Evolutionary conservation across 1,139 yeast species (phyloP).

Genomic region (Candida sp.): DNA sequence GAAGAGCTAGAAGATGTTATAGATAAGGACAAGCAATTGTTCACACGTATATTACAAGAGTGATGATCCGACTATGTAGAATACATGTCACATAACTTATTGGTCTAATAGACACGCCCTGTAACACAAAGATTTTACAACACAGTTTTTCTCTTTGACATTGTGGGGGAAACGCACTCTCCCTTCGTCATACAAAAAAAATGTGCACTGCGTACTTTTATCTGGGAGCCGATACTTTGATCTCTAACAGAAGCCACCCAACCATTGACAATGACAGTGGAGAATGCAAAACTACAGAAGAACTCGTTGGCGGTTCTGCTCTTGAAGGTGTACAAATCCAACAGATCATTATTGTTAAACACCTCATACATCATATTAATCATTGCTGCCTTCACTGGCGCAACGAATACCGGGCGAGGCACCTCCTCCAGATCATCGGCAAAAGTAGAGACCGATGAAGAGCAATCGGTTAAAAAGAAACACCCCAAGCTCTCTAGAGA

Average conservation of each 20-base stretch:
- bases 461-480: constrained; percentile 19
- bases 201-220: not conserved
- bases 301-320: constrained; percentile 24
- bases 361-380: constrained; percentile 52
- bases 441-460: constrained; percentile 7
- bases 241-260: not conserved
- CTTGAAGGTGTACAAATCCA: constrained; percentile 45
- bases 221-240: not conserved
- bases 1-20: constrained; percentile 19
- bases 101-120: not conserved
- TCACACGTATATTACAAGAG: constrained; percentile 4
- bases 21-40: constrained; percentile 14
- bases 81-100: not conserved
- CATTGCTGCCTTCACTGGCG: constrained; percentile 51
- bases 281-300: constrained; percentile 7
- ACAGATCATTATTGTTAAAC: constrained; percentile 52
- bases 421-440: constrained; percentile 5
- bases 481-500: constrained; percentile 36
- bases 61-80: not conserved
- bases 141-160: not conserved
- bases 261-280: constrained; percentile 3
- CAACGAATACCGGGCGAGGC: constrained; percentile 32
- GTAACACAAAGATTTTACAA: not conserved
- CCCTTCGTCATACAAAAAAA: not conserved
- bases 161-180: not conserved